These are phyloP conservation scores for Golubevia sp. DNA, from an alignment of 1,284 basidiomycete species.

Conservation along the genomic window DNA sequence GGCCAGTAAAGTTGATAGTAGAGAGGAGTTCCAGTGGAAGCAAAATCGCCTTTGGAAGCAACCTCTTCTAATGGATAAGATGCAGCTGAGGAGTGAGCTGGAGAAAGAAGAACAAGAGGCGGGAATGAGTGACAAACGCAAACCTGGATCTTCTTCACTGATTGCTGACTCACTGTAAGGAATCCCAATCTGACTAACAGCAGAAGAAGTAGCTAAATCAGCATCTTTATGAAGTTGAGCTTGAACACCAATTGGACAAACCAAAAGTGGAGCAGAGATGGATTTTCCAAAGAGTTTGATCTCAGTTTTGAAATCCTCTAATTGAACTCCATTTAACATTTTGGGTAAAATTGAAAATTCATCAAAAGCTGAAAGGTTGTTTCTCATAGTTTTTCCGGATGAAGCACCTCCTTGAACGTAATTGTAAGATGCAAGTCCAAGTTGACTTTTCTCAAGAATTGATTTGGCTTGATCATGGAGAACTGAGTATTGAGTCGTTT, in stretches of 20 bases:
- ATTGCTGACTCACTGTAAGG: slow-evolving; percentile 6
- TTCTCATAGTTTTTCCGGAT: slow-evolving; percentile 24
- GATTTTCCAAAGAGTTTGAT: slow-evolving; percentile 28
- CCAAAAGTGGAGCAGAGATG: slow-evolving; percentile 36
- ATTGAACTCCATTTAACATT: slow-evolving; percentile 27
- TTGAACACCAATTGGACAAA: slow-evolving; percentile 42
- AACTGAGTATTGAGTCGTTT: slow-evolving; percentile 23
- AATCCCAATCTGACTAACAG: slow-evolving; percentile 15
- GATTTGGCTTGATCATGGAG: slow-evolving; percentile 29
- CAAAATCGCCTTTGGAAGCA: slow-evolving; percentile 18
- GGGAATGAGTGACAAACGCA: too few relatives aligned
- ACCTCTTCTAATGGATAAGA: slow-evolving; percentile 35
- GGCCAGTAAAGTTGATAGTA: slow-evolving; percentile 64
- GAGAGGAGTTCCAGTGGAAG: not conserved
- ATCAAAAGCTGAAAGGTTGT: slow-evolving; percentile 30
- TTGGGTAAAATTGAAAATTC: slow-evolving; percentile 21
- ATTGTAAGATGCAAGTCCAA: slow-evolving; percentile 17
- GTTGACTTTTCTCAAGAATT: slow-evolving; percentile 20
- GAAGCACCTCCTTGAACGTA: slow-evolving; percentile 47
- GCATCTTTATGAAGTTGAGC: slow-evolving; percentile 8
- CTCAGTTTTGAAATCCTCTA: slow-evolving; percentile 22
- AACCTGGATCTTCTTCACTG: slow-evolving; percentile 13
- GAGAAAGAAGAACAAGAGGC: too few relatives aligned
- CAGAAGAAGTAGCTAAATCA: slow-evolving; percentile 13
- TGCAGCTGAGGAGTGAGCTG: slow-evolving; percentile 15